A percentile compares a stretch with the other conserved stretches of the same genome.
Evolutionary conservation across 768 basidiomycete genomes (phyloP).

Genomic region (Coprinellus aureogranulatus): DNA sequence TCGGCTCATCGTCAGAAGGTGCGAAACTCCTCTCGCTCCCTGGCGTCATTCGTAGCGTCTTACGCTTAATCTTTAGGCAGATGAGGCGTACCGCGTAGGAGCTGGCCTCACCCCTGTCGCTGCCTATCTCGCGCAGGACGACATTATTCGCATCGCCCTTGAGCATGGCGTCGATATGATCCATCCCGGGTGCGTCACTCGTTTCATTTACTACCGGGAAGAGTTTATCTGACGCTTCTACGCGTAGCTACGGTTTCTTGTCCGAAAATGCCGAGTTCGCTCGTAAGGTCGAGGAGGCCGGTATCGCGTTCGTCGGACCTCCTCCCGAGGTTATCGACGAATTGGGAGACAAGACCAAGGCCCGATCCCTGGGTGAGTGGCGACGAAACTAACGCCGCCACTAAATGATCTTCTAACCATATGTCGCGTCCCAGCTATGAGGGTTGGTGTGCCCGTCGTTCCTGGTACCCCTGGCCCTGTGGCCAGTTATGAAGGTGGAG

Average conservation of each 20-base stretch:
- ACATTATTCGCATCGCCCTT: constrained; percentile 93
- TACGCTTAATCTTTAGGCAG: constrained; percentile 60
- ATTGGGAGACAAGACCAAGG: constrained; percentile 98
- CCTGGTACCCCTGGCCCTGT: constrained; percentile 98
- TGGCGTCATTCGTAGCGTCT: constrained; percentile 16
- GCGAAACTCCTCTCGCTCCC: constrained; percentile 13
- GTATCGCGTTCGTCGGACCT: constrained; percentile 95
- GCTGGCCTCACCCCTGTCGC: constrained; percentile 94
- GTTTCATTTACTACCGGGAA: not conserved
- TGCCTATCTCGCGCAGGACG: constrained; percentile 96
- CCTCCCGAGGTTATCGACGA: constrained; percentile 95
- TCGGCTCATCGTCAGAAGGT: constrained; percentile 98
- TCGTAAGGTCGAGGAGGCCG: constrained; percentile 96
- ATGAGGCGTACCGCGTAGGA: constrained; percentile 98
- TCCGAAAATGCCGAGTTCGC: constrained; percentile 97
- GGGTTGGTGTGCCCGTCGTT: constrained; percentile 90
- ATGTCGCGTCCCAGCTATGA: constrained; percentile 58
- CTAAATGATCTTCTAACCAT: constrained; percentile 7
- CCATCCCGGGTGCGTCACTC: constrained; percentile 80
- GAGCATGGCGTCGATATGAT: constrained; percentile 99
- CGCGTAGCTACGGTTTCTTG: constrained; percentile 86
- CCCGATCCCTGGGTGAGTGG: constrained; percentile 73
- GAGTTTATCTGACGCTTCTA: not conserved
- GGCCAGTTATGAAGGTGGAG: constrained; percentile 71
- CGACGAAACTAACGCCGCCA: not conserved